Evolutionary conservation across 371 early-diverging fungal species (phyloP), one percentile per base, ranked within the genome.

Genomic region (Basidiobolus meristosporus): DNA sequence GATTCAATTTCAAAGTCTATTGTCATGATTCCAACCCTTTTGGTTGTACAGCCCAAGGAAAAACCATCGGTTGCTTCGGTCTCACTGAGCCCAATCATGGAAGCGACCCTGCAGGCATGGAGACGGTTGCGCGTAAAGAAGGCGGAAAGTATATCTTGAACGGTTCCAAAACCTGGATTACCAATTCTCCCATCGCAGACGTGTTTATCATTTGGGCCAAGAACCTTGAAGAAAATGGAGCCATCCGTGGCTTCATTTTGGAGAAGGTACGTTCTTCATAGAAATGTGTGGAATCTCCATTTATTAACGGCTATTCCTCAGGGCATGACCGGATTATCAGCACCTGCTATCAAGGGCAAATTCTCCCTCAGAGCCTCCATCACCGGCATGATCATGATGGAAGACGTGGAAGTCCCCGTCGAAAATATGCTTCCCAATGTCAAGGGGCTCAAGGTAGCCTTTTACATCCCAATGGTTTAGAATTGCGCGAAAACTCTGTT

Each of bases 341-440:
- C 95, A 0, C 95, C 96, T 21, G 68, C 63, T 15, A 95, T 97
- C 50, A 65, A 93, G 45, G 98, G 95, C 46, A 97, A 97, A 54
- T 80, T 95, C 59, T 85, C 91, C 3, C 70, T 95, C 17, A 67
- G 96, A 33, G 95, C 98, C 4, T 91, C 92, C 2, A 68, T 73
- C 45, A 97, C 98, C 1, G 98, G 98, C 36, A 90, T 91, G 92
- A 95, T 97, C 54, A 77, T 86, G 79, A 90, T 95, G 92, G 96
- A 95, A 47, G 80, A 90, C 38, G 95, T 95, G n/a, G 73, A 74
- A 43, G 81, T 93, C 2, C 90, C 95, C 0, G 71, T 52, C 9
- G 87, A 82, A 43, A 88, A 90, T 56, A 63, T 93, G 62, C 61
- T 95, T 20, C 90, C 92, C 29, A 67, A 75, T 15, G 92, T 81